These are phyloP conservation scores for Fraxinus paxiana DNA, from an alignment of 305 asterid genomes.

Conservation along the genomic window DNA sequence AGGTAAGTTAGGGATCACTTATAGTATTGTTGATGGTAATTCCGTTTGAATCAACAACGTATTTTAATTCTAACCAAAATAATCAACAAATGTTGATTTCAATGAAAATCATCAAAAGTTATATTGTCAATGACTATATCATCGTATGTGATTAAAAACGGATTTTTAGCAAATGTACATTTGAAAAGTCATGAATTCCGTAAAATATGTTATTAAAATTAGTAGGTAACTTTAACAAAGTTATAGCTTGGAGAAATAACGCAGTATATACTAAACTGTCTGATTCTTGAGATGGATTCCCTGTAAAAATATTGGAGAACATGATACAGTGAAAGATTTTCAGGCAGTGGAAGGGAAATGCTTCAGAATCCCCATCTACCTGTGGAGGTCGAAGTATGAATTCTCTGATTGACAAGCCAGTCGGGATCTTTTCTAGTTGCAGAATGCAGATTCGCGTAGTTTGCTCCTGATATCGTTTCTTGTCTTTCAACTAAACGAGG, in stretches of 20 bases:
- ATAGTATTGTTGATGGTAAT: too few species aligned
- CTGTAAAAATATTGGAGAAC: too few species aligned
- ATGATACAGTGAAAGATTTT: too few species aligned
- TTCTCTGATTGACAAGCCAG: constrained; percentile 59
- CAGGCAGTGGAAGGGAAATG: not conserved
- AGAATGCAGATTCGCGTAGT: constrained; percentile 60
- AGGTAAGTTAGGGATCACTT: too few species aligned
- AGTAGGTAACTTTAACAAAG: too few species aligned
- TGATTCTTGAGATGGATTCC: too few species aligned
- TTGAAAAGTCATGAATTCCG: not conserved
- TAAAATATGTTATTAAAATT: too few species aligned
- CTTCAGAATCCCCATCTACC: not conserved
- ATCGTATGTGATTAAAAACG: too few species aligned
- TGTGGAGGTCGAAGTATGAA: not conserved
- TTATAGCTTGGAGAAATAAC: too few species aligned
- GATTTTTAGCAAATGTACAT: too few species aligned
- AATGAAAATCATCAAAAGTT: not conserved
- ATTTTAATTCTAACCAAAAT: too few species aligned
- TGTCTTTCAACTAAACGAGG: not conserved
- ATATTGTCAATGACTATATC: not conserved
- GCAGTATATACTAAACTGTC: too few species aligned
- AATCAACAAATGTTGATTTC: not conserved
- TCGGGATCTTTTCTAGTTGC: constrained; percentile 53
- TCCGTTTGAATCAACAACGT: not conserved
- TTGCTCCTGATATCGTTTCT: constrained; percentile 51